Base-by-base conservation (phyloP, 495 filamentous ascomycete genomes). In the Tuber microsphaerosporum region DNA sequence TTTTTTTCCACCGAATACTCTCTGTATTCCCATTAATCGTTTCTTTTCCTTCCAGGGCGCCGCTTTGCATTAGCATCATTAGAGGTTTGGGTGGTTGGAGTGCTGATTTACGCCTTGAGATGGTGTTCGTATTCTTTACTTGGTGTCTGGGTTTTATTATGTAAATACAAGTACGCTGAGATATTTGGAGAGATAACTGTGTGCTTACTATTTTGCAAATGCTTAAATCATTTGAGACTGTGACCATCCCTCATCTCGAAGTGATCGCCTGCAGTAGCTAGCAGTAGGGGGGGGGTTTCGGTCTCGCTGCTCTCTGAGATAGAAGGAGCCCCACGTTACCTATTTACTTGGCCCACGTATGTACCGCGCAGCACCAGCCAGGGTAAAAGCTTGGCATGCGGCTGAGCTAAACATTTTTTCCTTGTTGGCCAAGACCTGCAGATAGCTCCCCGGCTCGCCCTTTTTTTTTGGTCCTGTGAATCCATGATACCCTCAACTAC, bases 241-340 rank as follows among this genome's bases (percentile, higher is more conserved):
- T 43, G 45, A 14, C 26, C 43, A 10, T 45, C 39, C 20, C 39
- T 71, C 31, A 45, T 44, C 37, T 71, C 44, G n/a, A 34, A 34
- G 56, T 34, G 12, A 65, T 65, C 7, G 56, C 26, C 14, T 34
- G 26, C 26, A 17, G 46, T 56, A 45, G 22, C 45, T 44, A 79
- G 75, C 75, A 79, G 77, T 71, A 69, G 77, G 71, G 76, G 42
- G 10, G 2, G 16, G 39, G 39, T 41, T 22, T 41, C 43, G 22
- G 22, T 70, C 56, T 34, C 5, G 26, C 56, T 19, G 26, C 56
- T 34, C 14, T 61, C 31, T 16, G 51, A 61, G 26, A 61, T 61
- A 12, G 0, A 1, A 14, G 10, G 51, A 14, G 4, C 26, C n/a
- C 56, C 56, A 34, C 16, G 56, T 65, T 65, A 65, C 26, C 26